Evolutionary conservation across 495 filamentous ascomycete genomes (phyloP).

Genomic region (Penicillium cataractarum): DNA sequence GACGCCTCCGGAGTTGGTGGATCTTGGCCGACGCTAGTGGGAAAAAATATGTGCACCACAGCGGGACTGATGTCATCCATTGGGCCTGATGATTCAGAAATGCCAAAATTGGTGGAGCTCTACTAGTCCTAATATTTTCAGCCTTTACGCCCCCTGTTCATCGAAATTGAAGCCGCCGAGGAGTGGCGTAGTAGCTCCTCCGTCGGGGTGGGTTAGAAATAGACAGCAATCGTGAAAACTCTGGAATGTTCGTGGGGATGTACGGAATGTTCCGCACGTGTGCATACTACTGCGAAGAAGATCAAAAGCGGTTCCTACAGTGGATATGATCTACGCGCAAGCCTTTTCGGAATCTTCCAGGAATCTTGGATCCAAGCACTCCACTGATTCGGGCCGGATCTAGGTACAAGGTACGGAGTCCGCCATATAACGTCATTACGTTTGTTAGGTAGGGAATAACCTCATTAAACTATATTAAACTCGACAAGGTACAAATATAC

Average conservation of each 20-base stretch:
- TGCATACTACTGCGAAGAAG: background rate
- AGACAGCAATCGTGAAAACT: background rate
- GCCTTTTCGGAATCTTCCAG: slow-evolving; percentile 11
- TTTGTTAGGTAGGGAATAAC: background rate
- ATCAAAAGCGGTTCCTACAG: background rate
- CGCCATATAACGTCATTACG: background rate
- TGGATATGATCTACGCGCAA: slow-evolving; percentile 7
- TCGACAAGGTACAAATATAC: too few relatives aligned
- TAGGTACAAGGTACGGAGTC: background rate
- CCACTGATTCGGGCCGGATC: slow-evolving; percentile 5
- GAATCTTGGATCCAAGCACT: slow-evolving; percentile 13
- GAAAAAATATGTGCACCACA: slow-evolving; percentile 12
- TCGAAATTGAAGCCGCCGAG: background rate
- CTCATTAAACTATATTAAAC: too few relatives aligned
- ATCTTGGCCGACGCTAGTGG: slow-evolving; percentile 9
- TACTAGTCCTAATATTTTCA: background rate
- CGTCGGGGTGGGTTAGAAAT: background rate
- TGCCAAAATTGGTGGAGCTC: background rate
- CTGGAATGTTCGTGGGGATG: background rate
- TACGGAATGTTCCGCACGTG: background rate
- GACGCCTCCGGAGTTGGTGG: too few relatives aligned
- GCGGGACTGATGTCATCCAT: slow-evolving; percentile 18
- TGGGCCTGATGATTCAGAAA: background rate
- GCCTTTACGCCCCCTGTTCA: background rate
- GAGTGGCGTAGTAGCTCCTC: background rate